Base-by-base conservation (phyloP, 257 asterid species). In the Linderniella brevidens region DNA sequence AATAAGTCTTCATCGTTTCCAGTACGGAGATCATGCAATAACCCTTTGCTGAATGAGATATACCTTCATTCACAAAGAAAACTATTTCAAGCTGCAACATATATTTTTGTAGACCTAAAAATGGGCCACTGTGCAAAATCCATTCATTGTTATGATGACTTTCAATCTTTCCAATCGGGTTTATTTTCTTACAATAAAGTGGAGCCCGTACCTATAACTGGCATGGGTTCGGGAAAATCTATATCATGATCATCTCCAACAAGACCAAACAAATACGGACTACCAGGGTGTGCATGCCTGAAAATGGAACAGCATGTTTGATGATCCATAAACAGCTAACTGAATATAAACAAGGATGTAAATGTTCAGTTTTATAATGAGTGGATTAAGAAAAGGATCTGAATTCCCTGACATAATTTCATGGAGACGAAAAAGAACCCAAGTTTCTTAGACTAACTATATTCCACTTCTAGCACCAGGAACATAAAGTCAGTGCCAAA, bases 251-350 rank as follows among this genome's bases (percentile, higher is more conserved):
- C 88, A 62, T 70, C 98, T 64, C 79, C 95, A 55, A 80, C 92
- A 44, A 84, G 95, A 53, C 98, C 98, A 74, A 84, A 84, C 52
- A 88, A 93, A 63, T 88, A 88, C 37, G 98, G 98, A 73, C 79
- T 84, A 51, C 98, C 98, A 43, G 98, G 98, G 70, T 78, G 90
- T 47, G 98, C 98, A 72, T 88, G 98, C 76, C 98, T 84, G 80
- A 63, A 74, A 49, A 35, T 49, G 19, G 52, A 3, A 35, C n/a
- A 18, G 35, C 10, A 46, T 6, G 7, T 2, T n/a, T 8, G 11
- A 9, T 13, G 11, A n/a, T 44, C 14, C 14, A 41, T n/a, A 8
- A 37, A 37, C 40, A 37, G n/a, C n/a, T n/a, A n/a, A n/a, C n/a
- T n/a, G n/a, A n/a, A n/a, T n/a, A n/a, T n/a, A n/a, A n/a, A n/a